Conservation (phyloP, 345 rosid genomes). For the Eucalyptus cladocalyx region DNA sequence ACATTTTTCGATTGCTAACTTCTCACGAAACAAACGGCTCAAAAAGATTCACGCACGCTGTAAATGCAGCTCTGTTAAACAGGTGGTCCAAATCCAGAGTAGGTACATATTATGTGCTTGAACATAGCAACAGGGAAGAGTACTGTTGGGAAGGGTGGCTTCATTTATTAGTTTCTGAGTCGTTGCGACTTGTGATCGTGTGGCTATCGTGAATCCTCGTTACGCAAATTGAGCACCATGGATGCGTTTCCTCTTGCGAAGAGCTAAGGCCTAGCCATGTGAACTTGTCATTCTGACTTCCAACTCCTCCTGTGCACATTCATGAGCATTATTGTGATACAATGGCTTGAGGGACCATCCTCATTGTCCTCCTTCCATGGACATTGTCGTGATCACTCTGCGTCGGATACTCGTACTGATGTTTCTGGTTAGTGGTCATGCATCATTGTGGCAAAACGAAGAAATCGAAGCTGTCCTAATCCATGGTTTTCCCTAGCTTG, state of each 20-base stretch:
- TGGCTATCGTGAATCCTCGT: background rate
- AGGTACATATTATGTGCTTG: background rate
- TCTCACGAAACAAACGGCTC: background rate
- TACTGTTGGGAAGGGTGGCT: background rate
- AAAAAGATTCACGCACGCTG: background rate
- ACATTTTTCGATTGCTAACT: background rate
- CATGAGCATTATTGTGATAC: background rate
- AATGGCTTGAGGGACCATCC: background rate
- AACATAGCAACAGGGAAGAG: background rate
- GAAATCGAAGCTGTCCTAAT: background rate
- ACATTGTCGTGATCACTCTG: background rate
- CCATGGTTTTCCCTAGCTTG: background rate
- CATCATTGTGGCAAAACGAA: background rate
- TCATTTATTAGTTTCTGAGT: background rate
- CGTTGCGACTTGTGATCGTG: background rate
- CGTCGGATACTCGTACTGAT: background rate
- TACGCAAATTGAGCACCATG: background rate
- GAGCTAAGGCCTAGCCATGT: background rate
- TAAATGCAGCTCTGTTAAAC: background rate
- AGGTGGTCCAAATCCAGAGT: background rate
- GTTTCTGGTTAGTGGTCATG: background rate
- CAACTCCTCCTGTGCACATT: background rate
- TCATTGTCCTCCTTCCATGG: background rate
- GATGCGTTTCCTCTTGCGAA: background rate
- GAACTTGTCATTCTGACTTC: background rate